Evolutionary conservation across 169 alveolate genomes (phyloP), one percentile per base, ranked within the genome.

Genomic region (Cryptosporidium tyzzeri): DNA sequence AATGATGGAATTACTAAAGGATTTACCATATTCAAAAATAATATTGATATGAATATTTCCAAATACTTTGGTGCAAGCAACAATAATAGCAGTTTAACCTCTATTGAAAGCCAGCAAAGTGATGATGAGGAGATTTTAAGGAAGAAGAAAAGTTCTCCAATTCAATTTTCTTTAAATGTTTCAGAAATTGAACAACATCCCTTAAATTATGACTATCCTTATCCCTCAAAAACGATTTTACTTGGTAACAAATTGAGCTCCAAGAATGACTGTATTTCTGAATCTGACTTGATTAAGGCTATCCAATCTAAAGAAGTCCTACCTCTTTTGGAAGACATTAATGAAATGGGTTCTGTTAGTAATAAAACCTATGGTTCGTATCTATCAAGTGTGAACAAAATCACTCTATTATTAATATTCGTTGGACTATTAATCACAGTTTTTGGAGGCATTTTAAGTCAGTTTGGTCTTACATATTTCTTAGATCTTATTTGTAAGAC

Each of bases 261-360:
- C 33, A 16, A 65, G 55, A 21, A 18, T 37, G 35, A 18, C 26
- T 29, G 31, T 33, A 14, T 80, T 26, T 59, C 73, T 1, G 89
- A 80, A 53, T 18, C 23, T 0, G 59, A 59, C 14, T 26, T 73
- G 16, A 37, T 33, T 31, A 73, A 35, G 5, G 68, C 68, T 21
- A 80, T 80, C 7, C 61, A 62, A 21, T 80, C 89, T 29, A 80
- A 80, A 7, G 89, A 80, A 14, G 31, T 70, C 6, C 44, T 48
- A 31, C 89, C 89, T 14, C 67, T 80, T 23, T 50, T 80, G 51
- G 89, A 80, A 26, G 65, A 80, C n/a, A 80, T 80, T 8, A 65
- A 50, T 44, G 69, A 80, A 6, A 41, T 37, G n/a, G 89, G 89
- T 23, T 80, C 89, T 26, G 89, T 80, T 16, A 80, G 80, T 26